Evolutionary conservation across 225 moss, liverwort and hornwort species (phyloP).

Genomic region (Climacium dendroides): DNA sequence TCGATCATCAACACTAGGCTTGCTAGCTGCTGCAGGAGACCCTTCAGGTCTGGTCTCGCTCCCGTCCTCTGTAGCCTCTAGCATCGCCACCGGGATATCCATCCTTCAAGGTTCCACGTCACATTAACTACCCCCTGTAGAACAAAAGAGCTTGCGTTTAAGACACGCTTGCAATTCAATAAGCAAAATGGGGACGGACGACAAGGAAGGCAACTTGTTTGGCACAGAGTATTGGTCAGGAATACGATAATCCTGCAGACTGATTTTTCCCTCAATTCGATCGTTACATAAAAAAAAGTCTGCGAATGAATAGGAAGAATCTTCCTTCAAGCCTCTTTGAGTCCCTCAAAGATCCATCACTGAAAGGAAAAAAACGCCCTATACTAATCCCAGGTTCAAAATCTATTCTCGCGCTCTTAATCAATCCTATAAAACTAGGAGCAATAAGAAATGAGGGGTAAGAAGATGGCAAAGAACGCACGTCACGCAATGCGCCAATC

Average conservation of each 20-base stretch:
- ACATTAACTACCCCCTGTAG: slow-evolving; percentile 33
- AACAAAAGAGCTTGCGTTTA: neutral
- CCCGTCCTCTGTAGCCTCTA: slow-evolving; percentile 40
- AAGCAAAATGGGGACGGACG: neutral
- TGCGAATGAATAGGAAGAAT: neutral
- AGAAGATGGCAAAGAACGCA: neutral
- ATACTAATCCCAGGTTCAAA: neutral
- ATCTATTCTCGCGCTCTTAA: neutral
- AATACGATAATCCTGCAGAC: neutral
- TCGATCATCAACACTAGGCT: slow-evolving; percentile 40
- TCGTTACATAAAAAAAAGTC: neutral
- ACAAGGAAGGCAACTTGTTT: neutral
- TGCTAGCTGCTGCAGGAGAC: slow-evolving; percentile 27
- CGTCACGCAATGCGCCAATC: neutral
- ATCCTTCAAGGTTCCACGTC: slow-evolving; percentile 3
- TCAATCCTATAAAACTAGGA: neutral
- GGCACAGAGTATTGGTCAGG: neutral
- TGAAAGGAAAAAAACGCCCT: neutral
- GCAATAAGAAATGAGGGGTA: neutral
- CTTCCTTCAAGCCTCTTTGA: neutral
- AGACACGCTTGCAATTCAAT: neutral
- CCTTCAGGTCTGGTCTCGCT: slow-evolving; percentile 20
- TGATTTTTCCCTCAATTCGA: neutral
- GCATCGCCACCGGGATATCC: slow-evolving; percentile 32
- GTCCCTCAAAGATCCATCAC: neutral